Percentiles rank a stretch among this genome's conserved stretches.
phyloP scores from a whole-genome alignment of 2,329 filamentous ascomycete species.

The Neonectria punicea region DNA sequence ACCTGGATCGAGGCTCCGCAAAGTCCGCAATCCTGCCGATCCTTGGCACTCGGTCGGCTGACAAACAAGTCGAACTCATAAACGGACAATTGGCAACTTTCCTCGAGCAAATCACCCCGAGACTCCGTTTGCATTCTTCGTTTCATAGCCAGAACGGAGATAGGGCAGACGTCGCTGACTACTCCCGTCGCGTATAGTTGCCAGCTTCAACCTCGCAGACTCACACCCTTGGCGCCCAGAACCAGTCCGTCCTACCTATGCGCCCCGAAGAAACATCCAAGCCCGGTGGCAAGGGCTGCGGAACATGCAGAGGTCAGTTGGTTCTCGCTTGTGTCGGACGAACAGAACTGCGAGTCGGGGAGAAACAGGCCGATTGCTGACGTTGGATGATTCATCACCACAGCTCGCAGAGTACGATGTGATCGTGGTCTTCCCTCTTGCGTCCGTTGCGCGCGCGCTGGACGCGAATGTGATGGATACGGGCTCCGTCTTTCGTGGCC shows the following conservation, averaged over 20 bases:
- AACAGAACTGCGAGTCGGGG: not conserved
- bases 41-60: not conserved
- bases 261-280: not conserved
- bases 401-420: not conserved
- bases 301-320: not conserved
- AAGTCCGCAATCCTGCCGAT: not conserved
- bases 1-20: not conserved
- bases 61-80: not conserved
- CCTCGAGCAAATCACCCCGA: not conserved
- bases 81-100: not conserved
- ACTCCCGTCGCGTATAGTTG: not conserved
- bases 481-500: constrained; percentile 21
- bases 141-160: not conserved
- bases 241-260: not conserved
- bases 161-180: not conserved
- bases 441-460: not conserved
- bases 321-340: not conserved
- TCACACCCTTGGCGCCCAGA: too few species aligned
- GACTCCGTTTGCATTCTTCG: not conserved
- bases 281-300: not conserved
- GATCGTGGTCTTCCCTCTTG: constrained; percentile 3
- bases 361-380: not conserved
- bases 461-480: constrained; percentile 12
- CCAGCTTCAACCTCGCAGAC: not conserved
- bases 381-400: not conserved